Base-by-base conservation (phyloP, 2,329 filamentous ascomycete species). In the Beauveria scarabaeidicola region DNA sequence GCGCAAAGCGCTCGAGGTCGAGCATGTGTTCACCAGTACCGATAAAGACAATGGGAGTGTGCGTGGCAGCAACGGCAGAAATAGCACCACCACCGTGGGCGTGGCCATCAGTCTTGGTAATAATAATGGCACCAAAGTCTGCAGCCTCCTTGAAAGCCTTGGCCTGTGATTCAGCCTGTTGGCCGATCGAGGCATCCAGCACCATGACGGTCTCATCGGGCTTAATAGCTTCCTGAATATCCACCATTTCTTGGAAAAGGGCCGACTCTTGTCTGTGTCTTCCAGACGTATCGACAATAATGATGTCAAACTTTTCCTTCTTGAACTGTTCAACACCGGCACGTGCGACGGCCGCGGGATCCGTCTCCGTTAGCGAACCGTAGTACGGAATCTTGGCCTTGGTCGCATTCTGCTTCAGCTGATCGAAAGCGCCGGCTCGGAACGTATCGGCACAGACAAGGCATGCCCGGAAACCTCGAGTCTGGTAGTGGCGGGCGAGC, bases 301-400 rank as follows among this genome's bases (percentile, higher is more conserved):
- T 99, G 66, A 99, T 87, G 74, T 99, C 94, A 71, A 99, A 99
- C 52, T 87, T 84, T 77, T 99, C 94, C 79, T 97, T 97, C 78
- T 96, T 97, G 81, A 99, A 99, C 75, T 97, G 95, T 51, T 96
- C 91, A 36, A 99, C 94, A 76, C 94, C 94, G 66, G 97, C 92
- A n/a, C 86, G 84, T 0, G 94, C 93, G 19, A 99, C 94, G 6
- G 91, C 87, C 0, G 93, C 91, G 0, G 94, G 94, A 70, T 99
- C 94, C 8, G 92, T 97, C 77, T 99, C 91, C 3, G 93, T 99
- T 64, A 99, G 80, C 60, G 90, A 96, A 68, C 94, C 94, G 72
- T 95, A 99, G 81, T 99, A 99, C 10, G 94, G 94, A 56, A 99
- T 97, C 78, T 97, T 97, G 54, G 94, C 94, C 74, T 97, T 99